Conservation (phyloP, 169 alveolate species). For the Plasmodium adleri region DNA sequence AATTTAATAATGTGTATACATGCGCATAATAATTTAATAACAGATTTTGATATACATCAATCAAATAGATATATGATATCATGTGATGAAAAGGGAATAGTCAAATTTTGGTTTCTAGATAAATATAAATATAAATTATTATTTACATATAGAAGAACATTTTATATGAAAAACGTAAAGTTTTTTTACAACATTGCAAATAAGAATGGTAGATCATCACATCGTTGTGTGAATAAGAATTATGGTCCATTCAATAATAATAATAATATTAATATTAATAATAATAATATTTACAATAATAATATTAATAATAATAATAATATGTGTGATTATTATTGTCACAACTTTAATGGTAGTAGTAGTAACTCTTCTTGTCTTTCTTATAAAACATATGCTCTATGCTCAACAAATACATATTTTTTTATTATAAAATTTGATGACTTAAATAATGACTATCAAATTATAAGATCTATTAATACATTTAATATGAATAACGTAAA, state of each 20-base stretch:
- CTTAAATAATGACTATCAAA: constrained; percentile 23
- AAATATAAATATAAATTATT: constrained; percentile 39
- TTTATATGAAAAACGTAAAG: constrained; percentile 44
- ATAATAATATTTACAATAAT: too few species aligned
- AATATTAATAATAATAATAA: too few species aligned
- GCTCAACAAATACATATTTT: constrained; percentile 59
- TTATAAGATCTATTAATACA: constrained; percentile 9
- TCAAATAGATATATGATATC: constrained; percentile 65
- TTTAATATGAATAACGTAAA: background rate
- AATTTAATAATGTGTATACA: constrained; percentile 39
- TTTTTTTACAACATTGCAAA: constrained; percentile 31
- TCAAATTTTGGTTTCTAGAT: constrained; percentile 30
- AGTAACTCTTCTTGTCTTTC: background rate
- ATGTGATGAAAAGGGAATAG: constrained; percentile 67
- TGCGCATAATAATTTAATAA: constrained; percentile 25
- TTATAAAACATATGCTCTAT: constrained; percentile 67
- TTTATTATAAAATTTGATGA: constrained; percentile 62
- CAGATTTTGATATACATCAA: constrained; percentile 72
- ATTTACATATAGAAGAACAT: constrained; percentile 55
- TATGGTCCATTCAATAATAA: background rate
- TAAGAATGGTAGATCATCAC: background rate
- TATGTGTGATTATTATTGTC: too few species aligned
- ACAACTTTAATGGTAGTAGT: too few species aligned
- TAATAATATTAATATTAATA: too few species aligned
- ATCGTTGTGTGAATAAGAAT: constrained; percentile 4